phyloP scores from a whole-genome alignment of 75 land plant species.

The Sequoiadendron giganteum region DNA sequence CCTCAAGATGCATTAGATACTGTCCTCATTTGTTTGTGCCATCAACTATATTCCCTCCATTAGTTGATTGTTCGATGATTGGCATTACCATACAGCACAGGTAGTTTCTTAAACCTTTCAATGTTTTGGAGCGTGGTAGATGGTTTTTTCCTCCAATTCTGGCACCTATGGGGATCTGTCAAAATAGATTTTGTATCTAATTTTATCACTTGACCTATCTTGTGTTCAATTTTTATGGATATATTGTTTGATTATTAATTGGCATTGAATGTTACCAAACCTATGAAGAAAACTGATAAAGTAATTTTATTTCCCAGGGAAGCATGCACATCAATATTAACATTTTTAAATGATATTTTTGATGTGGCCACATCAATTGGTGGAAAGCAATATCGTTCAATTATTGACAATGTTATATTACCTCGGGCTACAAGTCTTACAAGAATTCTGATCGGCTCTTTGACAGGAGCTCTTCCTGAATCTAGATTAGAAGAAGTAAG shows the following conservation, averaged over 20 bases:
- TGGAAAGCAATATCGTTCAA: conserved; percentile 52
- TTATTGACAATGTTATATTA: conserved; percentile 65
- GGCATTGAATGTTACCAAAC: background rate
- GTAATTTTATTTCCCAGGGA: conserved; percentile 58
- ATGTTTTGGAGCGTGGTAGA: background rate
- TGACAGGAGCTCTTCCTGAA: conserved; percentile 95
- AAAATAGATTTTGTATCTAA: background rate
- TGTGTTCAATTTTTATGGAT: background rate
- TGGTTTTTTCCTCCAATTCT: background rate
- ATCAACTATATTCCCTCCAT: conserved; percentile 61
- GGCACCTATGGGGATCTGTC: background rate
- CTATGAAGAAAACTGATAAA: background rate
- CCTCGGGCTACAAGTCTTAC: conserved; percentile 81
- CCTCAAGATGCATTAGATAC: conserved; percentile 96
- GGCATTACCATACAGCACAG: conserved; percentile 96
- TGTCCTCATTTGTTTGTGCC: conserved; percentile 91
- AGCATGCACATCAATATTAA: conserved; percentile 91
- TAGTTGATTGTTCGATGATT: conserved; percentile 86
- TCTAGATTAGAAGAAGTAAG: conserved; percentile 82
- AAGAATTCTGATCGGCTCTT: conserved; percentile 78
- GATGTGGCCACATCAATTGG: conserved; percentile 57
- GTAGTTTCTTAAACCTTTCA: conserved; percentile 29
- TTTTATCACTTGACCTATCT: background rate
- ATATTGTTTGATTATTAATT: background rate
- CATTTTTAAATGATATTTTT: conserved; percentile 79